Conservation (phyloP, 164 flowering plant species). For the grape (Vitis vinifera) region DNA sequence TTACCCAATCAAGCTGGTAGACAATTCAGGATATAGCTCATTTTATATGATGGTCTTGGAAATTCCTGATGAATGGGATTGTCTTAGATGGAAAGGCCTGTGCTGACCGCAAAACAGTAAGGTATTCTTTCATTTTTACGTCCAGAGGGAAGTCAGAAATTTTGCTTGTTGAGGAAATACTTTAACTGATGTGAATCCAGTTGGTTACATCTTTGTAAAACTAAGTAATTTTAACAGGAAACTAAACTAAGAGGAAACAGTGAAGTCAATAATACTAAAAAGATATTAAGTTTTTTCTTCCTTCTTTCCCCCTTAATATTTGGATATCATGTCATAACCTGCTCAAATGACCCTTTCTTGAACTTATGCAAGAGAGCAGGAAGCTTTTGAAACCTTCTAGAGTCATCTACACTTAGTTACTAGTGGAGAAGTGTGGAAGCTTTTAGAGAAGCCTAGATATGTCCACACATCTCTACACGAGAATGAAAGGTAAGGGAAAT, state of each 20-base stretch:
- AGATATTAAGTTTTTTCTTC: no score
- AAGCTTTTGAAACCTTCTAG: no score
- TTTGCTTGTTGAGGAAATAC: constrained; percentile 4
- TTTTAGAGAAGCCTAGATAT: no score
- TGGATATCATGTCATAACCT: no score
- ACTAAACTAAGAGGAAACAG: neutral
- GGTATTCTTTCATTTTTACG: constrained; percentile 6
- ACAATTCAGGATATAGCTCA: neutral
- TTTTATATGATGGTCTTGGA: neutral
- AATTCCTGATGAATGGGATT: neutral
- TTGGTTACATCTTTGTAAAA: neutral
- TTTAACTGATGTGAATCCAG: neutral
- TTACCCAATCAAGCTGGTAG: neutral
- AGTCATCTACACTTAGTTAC: no score
- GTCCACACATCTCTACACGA: no score
- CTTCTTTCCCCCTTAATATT: no score
- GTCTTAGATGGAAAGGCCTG: neutral
- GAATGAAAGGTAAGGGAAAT: no score
- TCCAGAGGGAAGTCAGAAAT: neutral
- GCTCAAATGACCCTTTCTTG: no score
- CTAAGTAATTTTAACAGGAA: neutral
- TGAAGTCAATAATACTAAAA: neutral
- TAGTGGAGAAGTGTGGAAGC: no score
- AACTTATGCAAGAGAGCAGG: no score
- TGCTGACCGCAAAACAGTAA: neutral